Base-by-base conservation (phyloP, 129 eudicot species). In the Artemisia annua region DNA sequence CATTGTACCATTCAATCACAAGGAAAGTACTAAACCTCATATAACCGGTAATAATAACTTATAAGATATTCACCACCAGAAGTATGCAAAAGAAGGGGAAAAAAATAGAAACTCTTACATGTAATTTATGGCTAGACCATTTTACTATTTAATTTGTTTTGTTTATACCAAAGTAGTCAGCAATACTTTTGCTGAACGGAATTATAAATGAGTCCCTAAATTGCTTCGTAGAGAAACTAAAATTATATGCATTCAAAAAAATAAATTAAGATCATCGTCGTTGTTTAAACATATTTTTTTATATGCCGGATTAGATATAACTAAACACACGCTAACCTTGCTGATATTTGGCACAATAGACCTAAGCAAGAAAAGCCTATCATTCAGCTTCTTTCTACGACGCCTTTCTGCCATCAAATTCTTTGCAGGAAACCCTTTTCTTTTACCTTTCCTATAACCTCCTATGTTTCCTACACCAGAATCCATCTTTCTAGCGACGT, bases 361-460 rank as follows among this genome's bases (percentile, higher is more conserved):
- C 86, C 97, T 77, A 57, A 92, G 85, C 85, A 83, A 74, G 82
- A 85, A 83, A 14, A 92, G 89, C 75, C 91, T 81, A 67, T 89
- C 97, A 73, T 87, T 92, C 81, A 92, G 86, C 89, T 87, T 92
- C 91, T 83, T 80, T 71, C 97, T 69, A 14, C 97, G 81, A 1
- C 94, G 83, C 49, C 94, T 49, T 71, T 92, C 97, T 5, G 97
- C 93, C 97, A 86, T 83, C 84, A 91, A 72, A 72, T 91, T 91
- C 89, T 88, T 91, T 2, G 97, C 96, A 32, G 96, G 96, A 53
- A 79, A 81, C 56, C 93, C 97, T 32, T 84, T 86, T 61, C 79
- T 87, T 84, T 83, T 89, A 11, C 69, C 56, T 60, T 60, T 72
- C 59, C 51, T 53, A 50, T 50, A 19, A 22, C 26, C 50, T 22